Conservation (phyloP, 2,329 filamentous ascomycete species). For the Fusarium sulawesiense region DNA sequence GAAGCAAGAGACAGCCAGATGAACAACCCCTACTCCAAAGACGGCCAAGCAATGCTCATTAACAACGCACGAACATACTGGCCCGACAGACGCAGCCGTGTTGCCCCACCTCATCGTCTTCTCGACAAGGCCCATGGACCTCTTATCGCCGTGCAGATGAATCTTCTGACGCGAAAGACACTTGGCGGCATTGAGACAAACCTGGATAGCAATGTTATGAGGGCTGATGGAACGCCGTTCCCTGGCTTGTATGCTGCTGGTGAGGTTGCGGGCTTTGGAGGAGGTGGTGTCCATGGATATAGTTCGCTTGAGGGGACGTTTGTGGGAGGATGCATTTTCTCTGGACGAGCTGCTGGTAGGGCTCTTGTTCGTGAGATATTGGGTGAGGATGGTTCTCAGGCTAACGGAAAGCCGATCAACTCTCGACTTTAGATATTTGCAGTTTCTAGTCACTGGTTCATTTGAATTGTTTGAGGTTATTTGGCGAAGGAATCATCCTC, state of each 20-base stretch:
- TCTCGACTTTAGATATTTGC: constrained; percentile 8
- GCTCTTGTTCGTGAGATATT: constrained; percentile 63
- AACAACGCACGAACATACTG: constrained; percentile 67
- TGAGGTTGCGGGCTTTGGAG: constrained; percentile 70
- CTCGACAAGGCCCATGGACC: constrained; percentile 67
- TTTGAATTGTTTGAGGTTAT: background rate
- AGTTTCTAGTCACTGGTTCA: background rate
- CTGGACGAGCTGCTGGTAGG: constrained; percentile 66
- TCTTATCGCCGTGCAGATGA: constrained; percentile 70
- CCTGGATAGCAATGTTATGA: constrained; percentile 66
- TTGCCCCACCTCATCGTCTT: constrained; percentile 65
- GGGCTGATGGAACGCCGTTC: constrained; percentile 60
- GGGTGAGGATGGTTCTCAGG: constrained; percentile 7
- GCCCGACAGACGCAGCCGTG: constrained; percentile 62
- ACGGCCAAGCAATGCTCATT: constrained; percentile 71
- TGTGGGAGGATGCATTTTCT: constrained; percentile 72
- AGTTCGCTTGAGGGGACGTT: constrained; percentile 72
- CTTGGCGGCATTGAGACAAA: constrained; percentile 71
- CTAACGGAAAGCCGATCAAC: background rate
- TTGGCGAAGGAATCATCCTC: background rate
- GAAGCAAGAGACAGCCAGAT: constrained; percentile 67
- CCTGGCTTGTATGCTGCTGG: constrained; percentile 69
- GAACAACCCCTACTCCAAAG: constrained; percentile 67
- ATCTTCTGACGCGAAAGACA: constrained; percentile 70
- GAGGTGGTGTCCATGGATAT: constrained; percentile 72